A percentile compares a stretch with the other conserved stretches of the same genome.
These are phyloP conservation scores for Avena atlantica DNA, from an alignment of 176 grass and related monocot genomes.

Conservation along the genomic window DNA sequence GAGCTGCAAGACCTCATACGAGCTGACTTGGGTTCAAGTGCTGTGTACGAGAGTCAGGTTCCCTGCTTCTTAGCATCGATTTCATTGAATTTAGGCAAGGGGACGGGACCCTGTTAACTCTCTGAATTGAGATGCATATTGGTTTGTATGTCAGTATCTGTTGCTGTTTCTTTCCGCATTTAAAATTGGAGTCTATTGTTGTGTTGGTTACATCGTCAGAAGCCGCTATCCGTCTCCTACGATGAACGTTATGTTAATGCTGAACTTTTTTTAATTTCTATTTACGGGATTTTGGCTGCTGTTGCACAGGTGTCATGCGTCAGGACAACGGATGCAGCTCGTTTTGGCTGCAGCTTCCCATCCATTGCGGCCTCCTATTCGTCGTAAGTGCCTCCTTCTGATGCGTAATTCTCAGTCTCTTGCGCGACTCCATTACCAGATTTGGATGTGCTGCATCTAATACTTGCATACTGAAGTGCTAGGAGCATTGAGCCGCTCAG, in stretches of 20 bases:
- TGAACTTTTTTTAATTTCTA: not conserved
- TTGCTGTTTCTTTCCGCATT: not conserved
- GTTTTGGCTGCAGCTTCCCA: conserved; percentile 35
- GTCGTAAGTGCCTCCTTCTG: conserved; percentile 21
- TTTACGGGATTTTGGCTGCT: conserved; percentile 22
- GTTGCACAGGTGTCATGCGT: conserved; percentile 37
- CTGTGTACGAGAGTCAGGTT: not conserved
- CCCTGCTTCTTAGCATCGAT: not conserved
- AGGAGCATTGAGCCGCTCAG: conserved; percentile 69
- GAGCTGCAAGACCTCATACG: not conserved
- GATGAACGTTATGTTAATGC: not conserved
- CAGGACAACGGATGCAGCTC: conserved; percentile 35
- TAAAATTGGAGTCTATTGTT: not conserved
- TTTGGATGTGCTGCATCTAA: not conserved
- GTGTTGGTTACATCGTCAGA: not conserved
- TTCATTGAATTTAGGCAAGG: not conserved
- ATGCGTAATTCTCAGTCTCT: not conserved
- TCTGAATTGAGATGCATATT: not conserved
- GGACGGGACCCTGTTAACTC: not conserved
- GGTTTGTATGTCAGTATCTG: too few species aligned
- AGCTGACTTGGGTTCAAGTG: not conserved
- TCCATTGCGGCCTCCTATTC: conserved; percentile 39
- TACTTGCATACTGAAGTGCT: conserved; percentile 39
- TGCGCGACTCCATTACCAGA: not conserved
- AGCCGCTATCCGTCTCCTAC: not conserved